phyloP scores from a whole-genome alignment of 208 protist species.

The Leishmania braziliensis region DNA sequence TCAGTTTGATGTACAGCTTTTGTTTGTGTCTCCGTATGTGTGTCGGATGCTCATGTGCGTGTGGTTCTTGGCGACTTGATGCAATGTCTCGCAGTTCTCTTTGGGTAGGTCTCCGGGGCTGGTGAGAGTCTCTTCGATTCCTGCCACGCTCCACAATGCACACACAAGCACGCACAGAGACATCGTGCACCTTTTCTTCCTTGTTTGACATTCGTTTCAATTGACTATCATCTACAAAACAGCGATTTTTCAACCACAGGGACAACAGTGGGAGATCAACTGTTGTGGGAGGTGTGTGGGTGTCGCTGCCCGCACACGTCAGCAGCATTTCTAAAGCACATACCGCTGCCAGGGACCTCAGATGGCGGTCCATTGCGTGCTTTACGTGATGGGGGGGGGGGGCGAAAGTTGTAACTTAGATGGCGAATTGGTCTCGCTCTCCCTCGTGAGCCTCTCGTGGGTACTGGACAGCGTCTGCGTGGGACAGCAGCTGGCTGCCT shows the following conservation, averaged over 20 bases:
- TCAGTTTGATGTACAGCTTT: conserved; percentile 10
- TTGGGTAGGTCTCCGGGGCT: not conserved
- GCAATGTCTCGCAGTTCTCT: not conserved
- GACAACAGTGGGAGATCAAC: not conserved
- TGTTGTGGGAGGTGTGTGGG: not conserved
- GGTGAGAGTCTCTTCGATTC: not conserved
- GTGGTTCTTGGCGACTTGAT: not conserved
- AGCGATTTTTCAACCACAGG: not conserved
- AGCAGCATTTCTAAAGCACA: no score
- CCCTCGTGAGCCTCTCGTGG: not conserved
- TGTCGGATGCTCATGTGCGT: not conserved
- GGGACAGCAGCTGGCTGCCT: not conserved
- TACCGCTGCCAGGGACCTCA: not conserved
- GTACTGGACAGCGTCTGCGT: not conserved
- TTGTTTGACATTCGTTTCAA: not conserved
- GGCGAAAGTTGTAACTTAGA: no score
- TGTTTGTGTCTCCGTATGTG: not conserved
- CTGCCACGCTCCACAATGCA: not conserved
- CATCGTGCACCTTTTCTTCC: not conserved
- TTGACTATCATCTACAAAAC: conserved; percentile 9
- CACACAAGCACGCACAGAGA: not conserved
- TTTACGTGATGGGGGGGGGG: no score
- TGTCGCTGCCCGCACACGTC: not conserved
- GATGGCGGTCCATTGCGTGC: not conserved
- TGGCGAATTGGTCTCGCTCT: not conserved